A percentile compares a stretch with the other conserved stretches of the same genome.
Evolutionary conservation across 495 filamentous ascomycete species (phyloP).

Genomic region (Aspergillus bertholletiae): DNA sequence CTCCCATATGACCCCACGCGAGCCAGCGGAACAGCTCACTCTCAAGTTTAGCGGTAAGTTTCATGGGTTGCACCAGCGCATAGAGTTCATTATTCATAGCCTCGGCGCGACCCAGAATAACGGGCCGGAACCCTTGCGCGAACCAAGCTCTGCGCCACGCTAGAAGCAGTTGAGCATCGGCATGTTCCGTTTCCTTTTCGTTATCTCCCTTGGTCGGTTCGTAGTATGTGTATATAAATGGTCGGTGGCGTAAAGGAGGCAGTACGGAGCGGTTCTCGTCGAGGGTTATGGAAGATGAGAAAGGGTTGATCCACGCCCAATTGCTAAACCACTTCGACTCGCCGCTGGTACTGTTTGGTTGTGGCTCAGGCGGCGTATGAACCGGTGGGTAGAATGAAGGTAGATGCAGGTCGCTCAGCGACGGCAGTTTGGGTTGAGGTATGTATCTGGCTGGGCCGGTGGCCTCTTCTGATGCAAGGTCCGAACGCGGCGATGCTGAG

Average conservation of each 20-base stretch:
- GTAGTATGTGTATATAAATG: constrained; percentile 91
- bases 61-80: constrained; percentile 52
- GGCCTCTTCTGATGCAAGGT: constrained; percentile 20
- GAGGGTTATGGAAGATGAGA: constrained; percentile 78
- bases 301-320: constrained; percentile 86
- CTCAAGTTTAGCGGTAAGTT: constrained; percentile 55
- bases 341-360: constrained; percentile 74
- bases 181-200: constrained; percentile 50
- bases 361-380: constrained; percentile 76
- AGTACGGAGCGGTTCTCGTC: constrained; percentile 87
- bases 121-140: constrained; percentile 84
- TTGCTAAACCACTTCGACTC: constrained; percentile 82
- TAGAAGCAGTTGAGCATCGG: constrained; percentile 75
- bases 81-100: constrained; percentile 83
- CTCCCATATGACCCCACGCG: constrained; percentile 92
- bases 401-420: constrained; percentile 31
- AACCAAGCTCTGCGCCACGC: constrained; percentile 93
- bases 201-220: constrained; percentile 64
- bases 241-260: constrained; percentile 68
- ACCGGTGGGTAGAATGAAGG: constrained; percentile 60
- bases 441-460: constrained; percentile 32
- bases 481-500: constrained; percentile 36
- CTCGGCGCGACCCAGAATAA: constrained; percentile 76
- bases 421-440: constrained; percentile 41
- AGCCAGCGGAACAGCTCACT: constrained; percentile 79